Conservation (phyloP, 2,329 filamentous ascomycete genomes). For the Colletotrichum sublineola region DNA sequence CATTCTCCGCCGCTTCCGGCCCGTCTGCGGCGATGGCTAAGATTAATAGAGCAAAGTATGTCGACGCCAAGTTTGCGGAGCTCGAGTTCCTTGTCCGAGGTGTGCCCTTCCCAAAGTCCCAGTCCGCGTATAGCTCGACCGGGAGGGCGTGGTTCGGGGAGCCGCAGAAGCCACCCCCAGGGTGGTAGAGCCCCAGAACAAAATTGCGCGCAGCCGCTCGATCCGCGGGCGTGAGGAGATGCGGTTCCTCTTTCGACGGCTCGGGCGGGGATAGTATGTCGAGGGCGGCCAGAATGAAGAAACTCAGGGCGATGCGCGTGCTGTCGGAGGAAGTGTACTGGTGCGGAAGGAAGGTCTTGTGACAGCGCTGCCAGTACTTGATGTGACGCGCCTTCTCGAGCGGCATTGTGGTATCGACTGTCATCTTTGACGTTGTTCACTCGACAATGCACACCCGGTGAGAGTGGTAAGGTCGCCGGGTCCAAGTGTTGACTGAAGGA, state of each 20-base stretch:
- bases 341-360: constrained; percentile 83
- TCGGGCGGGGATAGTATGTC: constrained; percentile 78
- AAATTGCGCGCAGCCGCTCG: constrained; percentile 71
- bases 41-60: constrained; percentile 86
- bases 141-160: constrained; percentile 77
- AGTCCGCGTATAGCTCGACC: constrained; percentile 45
- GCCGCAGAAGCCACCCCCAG: constrained; percentile 88
- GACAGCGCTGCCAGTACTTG: constrained; percentile 93
- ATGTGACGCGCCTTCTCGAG: constrained; percentile 78
- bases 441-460: neutral
- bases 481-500: neutral
- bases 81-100: constrained; percentile 49
- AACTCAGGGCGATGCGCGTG: constrained; percentile 89
- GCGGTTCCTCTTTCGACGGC: constrained; percentile 53
- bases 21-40: constrained; percentile 67
- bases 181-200: constrained; percentile 89
- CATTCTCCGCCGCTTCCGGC: constrained; percentile 53
- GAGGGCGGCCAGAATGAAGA: constrained; percentile 88
- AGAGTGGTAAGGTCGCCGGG: neutral
- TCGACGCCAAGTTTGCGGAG: constrained; percentile 84
- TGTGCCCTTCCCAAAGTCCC: constrained; percentile 40
- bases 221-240: constrained; percentile 61
- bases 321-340: constrained; percentile 91
- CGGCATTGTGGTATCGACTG: constrained; percentile 45
- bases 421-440: constrained; percentile 39